phyloP scores from a whole-genome alignment of 164 flowering plant species.

The Brasenia schreberi region DNA sequence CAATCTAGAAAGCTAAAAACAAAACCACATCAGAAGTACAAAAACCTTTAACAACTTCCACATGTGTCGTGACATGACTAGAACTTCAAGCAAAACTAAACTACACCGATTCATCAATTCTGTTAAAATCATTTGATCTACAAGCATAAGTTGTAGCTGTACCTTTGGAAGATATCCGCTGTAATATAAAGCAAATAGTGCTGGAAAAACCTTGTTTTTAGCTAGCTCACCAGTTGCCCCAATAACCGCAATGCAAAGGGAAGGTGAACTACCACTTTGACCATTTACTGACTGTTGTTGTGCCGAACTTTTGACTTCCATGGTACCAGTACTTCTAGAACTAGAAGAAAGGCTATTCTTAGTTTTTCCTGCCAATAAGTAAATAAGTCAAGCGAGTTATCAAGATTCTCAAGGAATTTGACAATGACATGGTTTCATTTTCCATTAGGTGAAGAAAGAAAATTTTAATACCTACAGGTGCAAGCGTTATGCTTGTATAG shows the following conservation, averaged over 20 bases:
- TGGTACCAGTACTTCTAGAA: background rate
- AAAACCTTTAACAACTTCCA: no score
- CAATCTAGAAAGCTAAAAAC: no score
- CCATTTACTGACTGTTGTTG: background rate
- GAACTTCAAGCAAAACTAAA: no score
- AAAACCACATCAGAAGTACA: no score
- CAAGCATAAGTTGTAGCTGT: background rate
- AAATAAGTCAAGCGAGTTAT: background rate
- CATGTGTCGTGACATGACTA: no score
- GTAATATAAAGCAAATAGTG: conserved; percentile 63
- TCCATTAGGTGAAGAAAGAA: no score
- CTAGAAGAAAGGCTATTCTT: background rate
- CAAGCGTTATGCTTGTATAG: no score
- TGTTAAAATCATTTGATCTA: no score
- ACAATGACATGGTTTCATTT: background rate
- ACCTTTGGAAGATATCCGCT: conserved; percentile 67
- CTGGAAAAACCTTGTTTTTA: conserved; percentile 58
- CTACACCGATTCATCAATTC: no score
- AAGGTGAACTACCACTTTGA: conserved; percentile 13
- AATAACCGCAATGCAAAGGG: conserved; percentile 52
- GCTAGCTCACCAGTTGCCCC: conserved; percentile 76
- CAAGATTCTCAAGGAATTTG: background rate
- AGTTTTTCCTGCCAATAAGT: background rate
- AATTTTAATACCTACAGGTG: no score
- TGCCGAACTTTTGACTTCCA: background rate